A percentile compares a stretch with the other conserved stretches of the same genome.
Conservation (phyloP, 257 asterid genomes). For the Salvia miltiorrhiza region DNA sequence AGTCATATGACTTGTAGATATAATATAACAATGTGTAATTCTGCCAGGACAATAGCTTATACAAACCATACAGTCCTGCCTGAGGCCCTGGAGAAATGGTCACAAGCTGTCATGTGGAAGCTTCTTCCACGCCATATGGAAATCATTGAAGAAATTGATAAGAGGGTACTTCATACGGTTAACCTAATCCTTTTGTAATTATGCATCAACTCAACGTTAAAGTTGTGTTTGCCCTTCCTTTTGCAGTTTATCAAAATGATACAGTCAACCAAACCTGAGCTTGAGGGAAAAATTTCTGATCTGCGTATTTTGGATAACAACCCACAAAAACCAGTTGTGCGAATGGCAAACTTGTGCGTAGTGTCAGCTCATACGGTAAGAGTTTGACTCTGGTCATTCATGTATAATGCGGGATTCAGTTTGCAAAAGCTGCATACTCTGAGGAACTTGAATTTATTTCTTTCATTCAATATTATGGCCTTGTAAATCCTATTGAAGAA, state of each 20-base stretch:
- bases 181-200: neutral
- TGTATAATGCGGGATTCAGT: neutral
- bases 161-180: conserved; percentile 51
- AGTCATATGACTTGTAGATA: conserved; percentile 11
- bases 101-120: conserved; percentile 98
- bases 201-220: conserved; percentile 7
- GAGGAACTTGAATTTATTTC: neutral
- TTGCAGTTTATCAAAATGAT: conserved; percentile 74
- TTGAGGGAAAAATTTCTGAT: conserved; percentile 65
- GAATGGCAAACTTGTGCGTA: conserved; percentile 98
- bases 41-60: conserved; percentile 84
- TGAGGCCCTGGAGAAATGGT: conserved; percentile 99
- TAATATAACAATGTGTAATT: conserved; percentile 25
- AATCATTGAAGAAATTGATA: conserved; percentile 92
- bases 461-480: neutral
- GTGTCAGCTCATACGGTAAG: conserved; percentile 94
- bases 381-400: conserved; percentile 22
- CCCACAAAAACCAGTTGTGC: conserved; percentile 86
- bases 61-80: conserved; percentile 99
- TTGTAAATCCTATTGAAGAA: neutral
- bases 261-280: conserved; percentile 70
- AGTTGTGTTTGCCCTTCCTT: conserved; percentile 6
- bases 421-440: conserved; percentile 7
- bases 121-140: conserved; percentile 99
- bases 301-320: conserved; percentile 77